Evolutionary conservation across 192 early-diverging fungal species (phyloP).

Genomic region (Kappamyces sp.): DNA sequence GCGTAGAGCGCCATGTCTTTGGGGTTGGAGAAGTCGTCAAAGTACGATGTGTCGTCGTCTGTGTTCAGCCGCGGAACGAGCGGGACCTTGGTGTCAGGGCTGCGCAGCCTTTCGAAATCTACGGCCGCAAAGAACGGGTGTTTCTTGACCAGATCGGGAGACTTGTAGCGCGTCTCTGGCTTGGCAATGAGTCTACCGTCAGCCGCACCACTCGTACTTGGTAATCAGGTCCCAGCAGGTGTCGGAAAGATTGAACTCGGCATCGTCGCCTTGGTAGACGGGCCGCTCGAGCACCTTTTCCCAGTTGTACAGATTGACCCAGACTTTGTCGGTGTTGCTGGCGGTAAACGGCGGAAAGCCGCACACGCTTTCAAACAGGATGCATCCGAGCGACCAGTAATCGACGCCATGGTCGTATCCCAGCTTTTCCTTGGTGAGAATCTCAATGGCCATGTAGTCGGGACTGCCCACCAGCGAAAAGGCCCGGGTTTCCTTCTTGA

Average conservation of each 20-base stretch:
- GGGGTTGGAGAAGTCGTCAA: constrained; percentile 49
- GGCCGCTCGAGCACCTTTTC: constrained; percentile 68
- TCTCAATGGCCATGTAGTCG: constrained; percentile 93
- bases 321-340: constrained; percentile 62
- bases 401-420: constrained; percentile 68
- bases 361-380: constrained; percentile 68
- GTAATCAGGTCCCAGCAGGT: constrained; percentile 73
- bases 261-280: constrained; percentile 68
- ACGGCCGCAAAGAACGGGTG: constrained; percentile 40
- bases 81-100: constrained; percentile 22
- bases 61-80: constrained; percentile 36
- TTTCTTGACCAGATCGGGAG: constrained; percentile 18
- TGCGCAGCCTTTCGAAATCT: constrained; percentile 23
- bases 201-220: constrained; percentile 19
- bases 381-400: constrained; percentile 72
- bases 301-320: constrained; percentile 86
- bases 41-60: constrained; percentile 45
- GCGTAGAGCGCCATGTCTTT: constrained; percentile 51
- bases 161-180: constrained; percentile 1
- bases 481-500: constrained; percentile 36
- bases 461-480: constrained; percentile 83
- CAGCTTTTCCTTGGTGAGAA: constrained; percentile 45
- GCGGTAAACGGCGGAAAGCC: constrained; percentile 73
- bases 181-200: constrained; percentile 8
- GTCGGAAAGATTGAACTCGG: constrained; percentile 69